phyloP scores from a whole-genome alignment of 139 green algal species.

The Chlorella sp. region DNA sequence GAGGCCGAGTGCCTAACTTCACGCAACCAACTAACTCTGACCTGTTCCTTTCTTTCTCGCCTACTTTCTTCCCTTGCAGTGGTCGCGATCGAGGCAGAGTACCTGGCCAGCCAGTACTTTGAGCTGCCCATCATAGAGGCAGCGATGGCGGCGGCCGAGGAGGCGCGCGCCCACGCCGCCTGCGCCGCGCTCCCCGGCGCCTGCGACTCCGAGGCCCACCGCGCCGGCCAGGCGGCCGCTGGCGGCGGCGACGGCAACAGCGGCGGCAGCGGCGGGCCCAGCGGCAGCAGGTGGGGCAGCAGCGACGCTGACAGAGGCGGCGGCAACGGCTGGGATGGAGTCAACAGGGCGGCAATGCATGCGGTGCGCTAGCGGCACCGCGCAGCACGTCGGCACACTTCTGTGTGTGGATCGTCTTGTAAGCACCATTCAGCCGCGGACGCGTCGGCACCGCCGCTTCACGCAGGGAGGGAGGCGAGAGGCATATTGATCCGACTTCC shows the following conservation, averaged over 20 bases:
- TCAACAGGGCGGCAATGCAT: too few species aligned
- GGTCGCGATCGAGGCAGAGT: slow-evolving; percentile 36
- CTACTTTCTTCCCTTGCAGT: slow-evolving; percentile 11
- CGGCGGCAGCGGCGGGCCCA: background rate
- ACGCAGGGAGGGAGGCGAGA: too few species aligned
- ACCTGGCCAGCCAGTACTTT: slow-evolving; percentile 17
- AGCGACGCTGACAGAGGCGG: background rate
- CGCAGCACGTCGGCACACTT: too few species aligned
- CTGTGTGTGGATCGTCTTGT: too few species aligned
- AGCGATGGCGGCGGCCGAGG: slow-evolving; percentile 12
- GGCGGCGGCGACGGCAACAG: background rate
- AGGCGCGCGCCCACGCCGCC: background rate
- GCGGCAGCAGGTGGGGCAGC: background rate
- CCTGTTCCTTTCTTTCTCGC: background rate
- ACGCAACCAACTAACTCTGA: background rate
- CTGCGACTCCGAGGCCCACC: background rate
- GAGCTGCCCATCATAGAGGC: slow-evolving; percentile 24
- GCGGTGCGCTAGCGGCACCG: too few species aligned
- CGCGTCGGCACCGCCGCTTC: too few species aligned
- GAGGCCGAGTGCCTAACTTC: background rate
- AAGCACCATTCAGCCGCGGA: too few species aligned
- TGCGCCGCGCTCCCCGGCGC: slow-evolving; percentile 1
- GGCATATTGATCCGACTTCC: too few species aligned
- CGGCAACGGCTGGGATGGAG: too few species aligned
- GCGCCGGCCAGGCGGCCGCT: background rate